Base-by-base conservation (phyloP, 2,329 filamentous ascomycete genomes). In the Dothideomycetes sp. region DNA sequence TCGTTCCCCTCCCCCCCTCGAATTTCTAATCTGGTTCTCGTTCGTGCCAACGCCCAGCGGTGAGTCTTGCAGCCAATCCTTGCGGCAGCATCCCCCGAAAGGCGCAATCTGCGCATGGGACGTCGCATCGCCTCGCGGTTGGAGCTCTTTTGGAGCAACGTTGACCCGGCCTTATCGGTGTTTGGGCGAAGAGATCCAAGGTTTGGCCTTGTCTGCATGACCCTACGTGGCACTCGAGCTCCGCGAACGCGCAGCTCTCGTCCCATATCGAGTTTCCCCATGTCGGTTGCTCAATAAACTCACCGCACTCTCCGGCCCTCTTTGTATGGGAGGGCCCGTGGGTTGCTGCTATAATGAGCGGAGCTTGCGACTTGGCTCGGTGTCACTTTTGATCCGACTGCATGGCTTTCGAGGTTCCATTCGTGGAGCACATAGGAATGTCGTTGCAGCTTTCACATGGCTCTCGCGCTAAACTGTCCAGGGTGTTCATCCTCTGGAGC, bases 291-390 rank as follows among this genome's bases (percentile, higher is more conserved):
- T 22, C 31, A 31, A 22, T 30, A 35, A 35, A 19, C 20, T 23
- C 40, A 42, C 40, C 40, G 40, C 31, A 41, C 24, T 27, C 36
- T 17, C 27, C 16, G 23, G 22, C 40, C 23, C 32, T 35, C 40
- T 31, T 34, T 35, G 40, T 42, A 18, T 27, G 37, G 20, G 12
- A 19, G 16, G 18, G 20, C 12, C 37, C 37, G 37, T 23, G 25
- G 37, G 37, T 33, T 40, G 40, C 27, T 42, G 40, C 40, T 42
- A 42, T 42, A 42, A 42, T 42, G 40, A 27, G 40, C 40, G 40
- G 40, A 42, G 24, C 33, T 35, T 32, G 40, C 39, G 32, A 34
- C 25, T 35, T 31, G 40, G 32, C 15, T 30, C 40, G 32, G 40
- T 42, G 31, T 41, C 38, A 41, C 38, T 34, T 28, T 41, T 18